Evolutionary conservation across 208 protist species (phyloP), one percentile per base, ranked within the genome.

Genomic region (Histomonas meleagridis): DNA sequence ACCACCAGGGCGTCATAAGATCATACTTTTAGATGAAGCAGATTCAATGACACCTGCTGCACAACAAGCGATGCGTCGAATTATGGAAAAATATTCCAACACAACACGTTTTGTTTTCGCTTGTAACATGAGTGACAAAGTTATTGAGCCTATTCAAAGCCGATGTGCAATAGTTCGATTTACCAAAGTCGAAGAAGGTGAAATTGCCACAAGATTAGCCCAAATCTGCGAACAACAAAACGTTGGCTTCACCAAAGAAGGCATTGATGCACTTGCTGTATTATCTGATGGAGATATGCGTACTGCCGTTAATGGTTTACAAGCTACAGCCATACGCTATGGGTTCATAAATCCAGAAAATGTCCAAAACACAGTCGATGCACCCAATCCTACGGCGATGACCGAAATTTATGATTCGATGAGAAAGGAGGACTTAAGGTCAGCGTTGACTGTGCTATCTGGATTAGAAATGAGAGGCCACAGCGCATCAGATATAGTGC

Each of bases 101-200:
- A 99, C 97, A 0, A 99, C 97, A 0, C 95, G 98, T 51, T 99
- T 99, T 94, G 97, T 97, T 62, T 96, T 99, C 86, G 97, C 98
- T 26, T 99, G 98, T 95, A 99, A 99, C 95, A 96, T 96, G 57
- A 98, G 97, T 76, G 96, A 94, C 72, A 99, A 99, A 94, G 98
- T 99, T 60, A 99, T 99, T 92, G 98, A 99, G 93, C 97, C 98
- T 0, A 99, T 99, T 92, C 98, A 99, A 92, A 97, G 95, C 46
- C 94, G 96, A 28, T 98, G 97, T 93, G 96, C 96, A 35, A 95
- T 97, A 62, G 90, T 98, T 0, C 95, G 97, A 40, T 98, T 95
- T 94, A 93, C 91, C 0, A 62, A 93, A 35, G 92, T 97, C 3
- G 90, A 92, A 9, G 93, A 92, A 35, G 57, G 91, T 57, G 38